Conservation (phyloP, 495 filamentous ascomycete species). For the Penicillium turbatum region DNA sequence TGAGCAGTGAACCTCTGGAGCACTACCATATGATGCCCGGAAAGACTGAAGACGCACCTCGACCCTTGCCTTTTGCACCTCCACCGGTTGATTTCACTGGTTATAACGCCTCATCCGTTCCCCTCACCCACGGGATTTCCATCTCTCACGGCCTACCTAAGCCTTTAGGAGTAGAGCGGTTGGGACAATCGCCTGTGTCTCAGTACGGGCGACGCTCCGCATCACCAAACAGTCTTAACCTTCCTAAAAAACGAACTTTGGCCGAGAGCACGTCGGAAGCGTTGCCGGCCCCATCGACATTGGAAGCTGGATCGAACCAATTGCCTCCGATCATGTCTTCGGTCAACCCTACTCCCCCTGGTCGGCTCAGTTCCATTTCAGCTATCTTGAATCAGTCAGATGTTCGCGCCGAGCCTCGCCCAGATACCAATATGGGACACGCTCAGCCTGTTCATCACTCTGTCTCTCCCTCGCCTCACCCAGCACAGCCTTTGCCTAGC, state of each 20-base stretch:
- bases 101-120: constrained; percentile 35
- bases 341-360: constrained; percentile 38
- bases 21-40: constrained; percentile 26
- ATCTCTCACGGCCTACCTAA: constrained; percentile 39
- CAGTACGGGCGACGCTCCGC: constrained; percentile 39
- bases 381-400: constrained; percentile 65
- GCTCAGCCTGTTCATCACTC: constrained; percentile 33
- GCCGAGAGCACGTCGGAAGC: constrained; percentile 34
- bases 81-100: constrained; percentile 51
- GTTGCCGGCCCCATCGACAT: constrained; percentile 25
- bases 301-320: constrained; percentile 42
- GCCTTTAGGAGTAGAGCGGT: constrained; percentile 37
- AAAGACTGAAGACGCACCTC: constrained; percentile 25
- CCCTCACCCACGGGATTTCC: constrained; percentile 22
- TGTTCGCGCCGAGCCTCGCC: constrained; percentile 40
- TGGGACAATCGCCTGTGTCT: constrained; percentile 30
- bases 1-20: constrained; percentile 36
- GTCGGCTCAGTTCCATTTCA: constrained; percentile 70
- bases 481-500: constrained; percentile 32
- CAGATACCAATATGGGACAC: constrained; percentile 44
- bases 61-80: constrained; percentile 36
- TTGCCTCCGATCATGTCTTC: constrained; percentile 45
- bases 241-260: constrained; percentile 44
- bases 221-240: constrained; percentile 34
- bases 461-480: constrained; percentile 24